Conservation (phyloP, 371 early-diverging fungal species). For the Mortierella sp. region DNA sequence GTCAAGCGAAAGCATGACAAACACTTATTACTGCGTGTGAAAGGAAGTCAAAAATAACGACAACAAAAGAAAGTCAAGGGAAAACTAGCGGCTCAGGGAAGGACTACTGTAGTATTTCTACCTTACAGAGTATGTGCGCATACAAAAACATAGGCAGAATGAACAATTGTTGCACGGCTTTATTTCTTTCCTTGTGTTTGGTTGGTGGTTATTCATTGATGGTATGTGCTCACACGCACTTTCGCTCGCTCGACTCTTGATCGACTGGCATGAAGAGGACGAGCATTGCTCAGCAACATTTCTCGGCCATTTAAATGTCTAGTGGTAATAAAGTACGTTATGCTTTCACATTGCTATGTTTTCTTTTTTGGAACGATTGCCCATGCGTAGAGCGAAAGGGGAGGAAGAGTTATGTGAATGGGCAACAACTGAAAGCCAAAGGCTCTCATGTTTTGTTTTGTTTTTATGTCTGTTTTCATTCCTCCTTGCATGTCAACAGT, state of each 20-base stretch:
- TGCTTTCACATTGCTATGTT: neutral
- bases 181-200: neutral
- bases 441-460: neutral
- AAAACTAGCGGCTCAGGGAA: too few species aligned
- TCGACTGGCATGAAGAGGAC: neutral
- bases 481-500: neutral
- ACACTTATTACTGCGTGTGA: too few species aligned
- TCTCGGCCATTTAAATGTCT: neutral
- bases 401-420: neutral
- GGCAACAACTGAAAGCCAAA: too few species aligned
- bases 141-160: neutral
- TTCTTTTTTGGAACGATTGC: neutral
- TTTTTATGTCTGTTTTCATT: neutral
- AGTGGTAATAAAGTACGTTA: neutral
- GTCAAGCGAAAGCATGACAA: neutral
- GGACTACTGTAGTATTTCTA: neutral
- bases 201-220: neutral
- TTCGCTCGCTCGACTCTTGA: neutral
- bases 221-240: neutral
- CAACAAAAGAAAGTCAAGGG: too few species aligned
- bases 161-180: neutral
- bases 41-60: too few species aligned
- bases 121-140: neutral
- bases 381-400: neutral
- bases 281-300: conserved; percentile 2